A percentile compares a stretch with the other conserved stretches of the same genome.
Evolutionary conservation across 257 asterid genomes (phyloP).

Genomic region (Solanum virginianum): DNA sequence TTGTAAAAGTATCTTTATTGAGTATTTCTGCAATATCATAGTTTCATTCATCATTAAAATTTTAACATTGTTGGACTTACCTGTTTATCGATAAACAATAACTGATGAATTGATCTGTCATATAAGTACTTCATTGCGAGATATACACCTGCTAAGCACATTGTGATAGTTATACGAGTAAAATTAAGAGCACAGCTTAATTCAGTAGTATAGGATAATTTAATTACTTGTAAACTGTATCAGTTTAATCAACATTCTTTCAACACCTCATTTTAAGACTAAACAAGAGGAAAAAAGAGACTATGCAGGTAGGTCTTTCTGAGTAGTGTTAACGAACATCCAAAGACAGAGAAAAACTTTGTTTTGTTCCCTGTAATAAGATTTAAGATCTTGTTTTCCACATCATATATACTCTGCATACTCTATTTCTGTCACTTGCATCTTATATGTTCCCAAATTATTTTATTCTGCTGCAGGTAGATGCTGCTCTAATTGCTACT

Average conservation of each 20-base stretch:
- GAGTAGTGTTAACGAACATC: background rate
- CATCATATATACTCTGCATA: background rate
- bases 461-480: constrained; percentile 47
- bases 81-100: background rate
- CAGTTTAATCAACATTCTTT: background rate
- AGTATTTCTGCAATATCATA: background rate
- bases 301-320: background rate
- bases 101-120: background rate
- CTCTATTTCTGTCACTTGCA: background rate
- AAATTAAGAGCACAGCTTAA: background rate
- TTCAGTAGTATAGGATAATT: background rate
- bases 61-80: background rate
- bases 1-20: background rate
- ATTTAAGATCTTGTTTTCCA: background rate
- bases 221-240: background rate
- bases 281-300: background rate
- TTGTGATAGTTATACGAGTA: background rate
- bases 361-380: background rate
- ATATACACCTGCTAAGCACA: background rate
- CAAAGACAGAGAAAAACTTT: background rate
- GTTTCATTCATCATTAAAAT: background rate
- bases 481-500: constrained; percentile 97
- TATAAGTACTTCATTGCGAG: background rate
- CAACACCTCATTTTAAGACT: background rate
- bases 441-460: background rate